A percentile compares a stretch with the other conserved stretches of the same genome.
Conservation (phyloP, 768 basidiomycete species). For the Lentinus brumalis region DNA sequence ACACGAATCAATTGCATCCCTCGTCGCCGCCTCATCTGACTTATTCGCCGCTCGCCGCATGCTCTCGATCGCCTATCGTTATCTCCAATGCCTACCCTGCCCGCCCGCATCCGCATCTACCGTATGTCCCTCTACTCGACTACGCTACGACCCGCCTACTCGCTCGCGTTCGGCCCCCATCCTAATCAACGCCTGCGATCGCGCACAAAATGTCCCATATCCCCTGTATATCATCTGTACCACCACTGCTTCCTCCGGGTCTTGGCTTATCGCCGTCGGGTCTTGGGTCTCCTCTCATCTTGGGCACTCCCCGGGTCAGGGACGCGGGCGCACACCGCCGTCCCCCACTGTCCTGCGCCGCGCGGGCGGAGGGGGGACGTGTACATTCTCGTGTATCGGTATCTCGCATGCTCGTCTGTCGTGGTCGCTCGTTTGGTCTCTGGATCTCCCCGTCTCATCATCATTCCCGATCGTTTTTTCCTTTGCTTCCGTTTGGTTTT, state of each 20-base stretch:
- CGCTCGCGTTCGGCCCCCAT: background rate
- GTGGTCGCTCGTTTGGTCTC: background rate
- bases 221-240: conserved; percentile 19
- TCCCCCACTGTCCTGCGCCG: background rate
- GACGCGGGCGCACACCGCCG: background rate
- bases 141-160: conserved; percentile 16
- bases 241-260: conserved; percentile 5
- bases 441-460: background rate
- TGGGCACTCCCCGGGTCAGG: background rate
- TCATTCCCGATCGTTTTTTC: background rate
- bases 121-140: conserved; percentile 15
- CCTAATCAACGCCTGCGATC: conserved; percentile 9
- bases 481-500: background rate
- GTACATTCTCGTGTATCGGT: conserved; percentile 23
- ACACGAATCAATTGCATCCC: background rate
- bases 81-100: conserved; percentile 3
- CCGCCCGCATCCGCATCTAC: background rate
- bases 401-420: conserved; percentile 1
- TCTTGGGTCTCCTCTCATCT: background rate
- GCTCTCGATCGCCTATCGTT: conserved; percentile 8
- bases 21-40: conserved; percentile 1
- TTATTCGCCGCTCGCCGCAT: conserved; percentile 16
- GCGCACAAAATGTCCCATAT: conserved; percentile 17
- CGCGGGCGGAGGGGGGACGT: conserved; percentile 6
- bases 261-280: background rate